Base-by-base conservation (phyloP, 2,329 filamentous ascomycete genomes). In the Cladosporium sp. region DNA sequence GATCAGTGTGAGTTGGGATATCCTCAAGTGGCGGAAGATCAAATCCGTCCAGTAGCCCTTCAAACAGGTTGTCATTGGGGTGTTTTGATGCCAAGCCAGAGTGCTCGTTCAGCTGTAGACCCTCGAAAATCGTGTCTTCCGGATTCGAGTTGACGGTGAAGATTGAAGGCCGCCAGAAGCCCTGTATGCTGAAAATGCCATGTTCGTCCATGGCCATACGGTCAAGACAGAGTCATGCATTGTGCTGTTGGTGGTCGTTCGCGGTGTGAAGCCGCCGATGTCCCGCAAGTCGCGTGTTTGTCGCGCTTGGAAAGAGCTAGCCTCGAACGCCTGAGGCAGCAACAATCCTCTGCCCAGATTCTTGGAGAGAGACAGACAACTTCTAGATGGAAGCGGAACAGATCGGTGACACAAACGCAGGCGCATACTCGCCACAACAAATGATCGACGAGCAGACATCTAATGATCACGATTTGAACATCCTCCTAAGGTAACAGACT, bases 121-220 rank as follows among this genome's bases (percentile, higher is more conserved):
- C 51, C 28, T 61, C 65, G 62, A 72, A 70, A 47, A 71, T 64
- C 47, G 65, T 69, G 21, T 67, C 59, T 10, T 70, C 60, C 4
- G 58, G 36, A 8, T 44, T 36, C 24, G 59, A 47, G 34, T 64
- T 47, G 49, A 63, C 36, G 41, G 12, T 54, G 51, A 69, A 67
- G 18, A 68, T 44, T 12, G 64, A 65, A 30, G 64, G 57, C 36
- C 64, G 57, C 64, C 64, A 65, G 8, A 65, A 55, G 32, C 59
- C 64, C 2, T 60, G 21, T 28, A 47, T 41, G 57, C 55, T 51
- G 24, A 65, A 52, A n/a, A 32, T 21, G 6, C 30, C 44, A 28
- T 24, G 32, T 5, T 47, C 28, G 11, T 55, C 61, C 61, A 64
- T 64, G 34, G 11, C 49, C 32, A 15, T 28, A 34, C 41, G 3